Percentiles rank a stretch among this genome's conserved stretches.
These are phyloP conservation scores for Trichosporon sp. DNA, from an alignment of 1,284 basidiomycete species.

Conservation along the genomic window DNA sequence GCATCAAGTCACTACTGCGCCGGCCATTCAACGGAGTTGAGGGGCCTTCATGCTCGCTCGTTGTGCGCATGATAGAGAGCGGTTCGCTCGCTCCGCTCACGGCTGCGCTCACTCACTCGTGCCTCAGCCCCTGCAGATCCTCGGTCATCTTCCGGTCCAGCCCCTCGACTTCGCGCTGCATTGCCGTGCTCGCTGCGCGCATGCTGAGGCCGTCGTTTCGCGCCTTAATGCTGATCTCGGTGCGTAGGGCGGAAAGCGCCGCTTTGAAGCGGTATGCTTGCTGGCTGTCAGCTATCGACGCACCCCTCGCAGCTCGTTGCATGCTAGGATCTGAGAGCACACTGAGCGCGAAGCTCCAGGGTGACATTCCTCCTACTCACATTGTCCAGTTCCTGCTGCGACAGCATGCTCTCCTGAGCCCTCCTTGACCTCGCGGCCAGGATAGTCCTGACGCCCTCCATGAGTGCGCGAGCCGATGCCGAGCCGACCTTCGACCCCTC, in stretches of 20 bases:
- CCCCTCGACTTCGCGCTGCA: constrained; percentile 82
- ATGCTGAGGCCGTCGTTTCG: constrained; percentile 80
- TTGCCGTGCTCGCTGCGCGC: constrained; percentile 63
- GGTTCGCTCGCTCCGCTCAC: not conserved
- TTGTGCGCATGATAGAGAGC: too few species aligned
- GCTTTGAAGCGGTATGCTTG: constrained; percentile 95
- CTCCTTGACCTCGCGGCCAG: constrained; percentile 70
- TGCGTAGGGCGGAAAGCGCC: constrained; percentile 82
- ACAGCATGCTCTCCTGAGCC: constrained; percentile 68
- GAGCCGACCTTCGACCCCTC: constrained; percentile 31
- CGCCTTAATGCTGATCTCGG: constrained; percentile 75
- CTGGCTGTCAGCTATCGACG: constrained; percentile 49
- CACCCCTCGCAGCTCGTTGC: too few species aligned
- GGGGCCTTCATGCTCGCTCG: too few species aligned
- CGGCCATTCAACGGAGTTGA: too few species aligned
- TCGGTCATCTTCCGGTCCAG: constrained; percentile 90
- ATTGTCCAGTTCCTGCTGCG: constrained; percentile 81
- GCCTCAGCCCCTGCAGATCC: constrained; percentile 75
- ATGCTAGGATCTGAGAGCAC: too few species aligned
- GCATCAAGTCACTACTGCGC: too few species aligned
- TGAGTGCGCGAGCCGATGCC: constrained; percentile 63
- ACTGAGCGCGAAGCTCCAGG: too few species aligned
- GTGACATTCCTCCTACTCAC: too few species aligned
- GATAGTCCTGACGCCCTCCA: constrained; percentile 77
- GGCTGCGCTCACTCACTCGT: constrained; percentile 15